phyloP scores from a whole-genome alignment of 768 basidiomycete genomes.

The Psilocybe cyanescens region DNA sequence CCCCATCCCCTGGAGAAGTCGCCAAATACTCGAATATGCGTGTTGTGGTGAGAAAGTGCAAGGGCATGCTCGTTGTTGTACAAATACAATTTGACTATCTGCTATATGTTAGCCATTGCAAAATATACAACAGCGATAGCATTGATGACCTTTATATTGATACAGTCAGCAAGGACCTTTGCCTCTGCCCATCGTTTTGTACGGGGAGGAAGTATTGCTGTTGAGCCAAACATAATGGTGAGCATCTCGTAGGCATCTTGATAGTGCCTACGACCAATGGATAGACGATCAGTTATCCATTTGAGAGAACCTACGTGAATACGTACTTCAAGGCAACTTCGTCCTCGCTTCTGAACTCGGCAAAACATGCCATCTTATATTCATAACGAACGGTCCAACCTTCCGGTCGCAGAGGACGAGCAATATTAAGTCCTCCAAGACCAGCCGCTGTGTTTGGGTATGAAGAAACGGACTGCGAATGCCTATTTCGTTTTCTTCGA shows the following conservation, averaged over 20 bases:
- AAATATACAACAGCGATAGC: not conserved
- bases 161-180: slow-evolving; percentile 93
- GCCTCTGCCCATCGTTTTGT: slow-evolving; percentile 99
- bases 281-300: slow-evolving; percentile 10
- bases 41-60: slow-evolving; percentile 81
- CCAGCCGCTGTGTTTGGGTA: slow-evolving; percentile 56
- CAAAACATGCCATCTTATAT: slow-evolving; percentile 97
- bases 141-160: slow-evolving; percentile 78
- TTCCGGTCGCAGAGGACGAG: slow-evolving; percentile 73
- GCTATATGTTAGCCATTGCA: not conserved
- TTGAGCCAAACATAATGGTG: slow-evolving; percentile 87
- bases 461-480: slow-evolving; percentile 60
- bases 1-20: slow-evolving; percentile 93
- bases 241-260: slow-evolving; percentile 90
- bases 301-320: not conserved
- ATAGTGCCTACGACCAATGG: slow-evolving; percentile 67
- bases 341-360: slow-evolving; percentile 91
- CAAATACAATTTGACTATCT: slow-evolving; percentile 91
- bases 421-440: slow-evolving; percentile 41
- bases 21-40: slow-evolving; percentile 83
- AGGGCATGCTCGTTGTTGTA: slow-evolving; percentile 88
- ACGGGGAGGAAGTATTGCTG: slow-evolving; percentile 83
- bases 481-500: slow-evolving; percentile 83
- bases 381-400: slow-evolving; percentile 98
- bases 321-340: slow-evolving; percentile 88